Evolutionary conservation across 805 yeast genomes (phyloP), one percentile per base, ranked within the genome.

Genomic region (Saccharomycopsis malanga): DNA sequence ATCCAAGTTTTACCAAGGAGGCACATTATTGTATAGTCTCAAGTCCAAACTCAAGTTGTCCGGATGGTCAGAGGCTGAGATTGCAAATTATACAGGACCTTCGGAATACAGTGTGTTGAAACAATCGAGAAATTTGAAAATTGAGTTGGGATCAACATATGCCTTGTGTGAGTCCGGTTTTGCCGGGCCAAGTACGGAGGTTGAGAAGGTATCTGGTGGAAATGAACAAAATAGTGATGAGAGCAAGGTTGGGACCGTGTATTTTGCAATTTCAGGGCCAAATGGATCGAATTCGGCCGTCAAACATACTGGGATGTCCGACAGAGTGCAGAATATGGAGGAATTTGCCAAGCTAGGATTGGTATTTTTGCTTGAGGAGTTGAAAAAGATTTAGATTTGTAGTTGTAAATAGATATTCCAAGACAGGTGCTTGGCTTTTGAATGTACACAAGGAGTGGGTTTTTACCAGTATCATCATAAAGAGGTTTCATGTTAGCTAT

Each of bases 101-200:
- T 73, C 83, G 35, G 87, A 81, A 56, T 72, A 70, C 39, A 94
- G 84, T 15, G 95, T 84, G 2, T 60, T 78, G 51, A 73, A 85
- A 56, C 68, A 87, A 54, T 95, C 95, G 1, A 70, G 96, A 44
- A 85, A 84, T 54, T 69, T 88, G 46, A 72, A 81, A 58, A 76
- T 86, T 51, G 95, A 87, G 60, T 71, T 86, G 54, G 95, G 95
- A 0, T 79, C 88, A 2, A 83, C 89, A 0, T 87, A 79, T 63
- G 87, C 86, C 3, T 68, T 87, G 17, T 81, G 89, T 1, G 96
- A 87, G 61, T 81, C 93, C 1, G 96, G 95, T 1, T 82, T 83
- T 69, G 95, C 96, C 0, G 95, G 95, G 1, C 93, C 94, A 1
- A 53, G 58, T 2, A 57, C 60, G 14, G 56, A 52, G 20, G 56